Evolutionary conservation across 1,139 yeast species (phyloP).

Genomic region (Kodamaea arcana): DNA sequence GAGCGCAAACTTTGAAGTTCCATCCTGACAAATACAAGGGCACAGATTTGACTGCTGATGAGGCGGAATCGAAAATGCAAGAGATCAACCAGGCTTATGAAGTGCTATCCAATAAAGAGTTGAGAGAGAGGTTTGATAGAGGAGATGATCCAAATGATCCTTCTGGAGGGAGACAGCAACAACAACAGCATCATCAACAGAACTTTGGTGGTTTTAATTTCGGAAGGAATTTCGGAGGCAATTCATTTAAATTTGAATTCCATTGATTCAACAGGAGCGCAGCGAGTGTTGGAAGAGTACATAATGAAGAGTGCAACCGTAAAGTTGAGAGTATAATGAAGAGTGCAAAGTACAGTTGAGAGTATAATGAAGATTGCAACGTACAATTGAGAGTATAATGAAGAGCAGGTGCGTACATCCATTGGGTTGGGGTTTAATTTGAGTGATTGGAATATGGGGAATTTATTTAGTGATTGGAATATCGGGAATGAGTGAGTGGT

Average conservation of each 20-base stretch:
- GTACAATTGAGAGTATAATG: no score
- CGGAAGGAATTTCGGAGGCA: conserved; percentile 7
- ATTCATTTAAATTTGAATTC: conserved; percentile 5
- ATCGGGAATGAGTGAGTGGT: no score
- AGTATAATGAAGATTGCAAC: no score
- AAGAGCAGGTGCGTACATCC: no score
- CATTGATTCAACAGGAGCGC: no score
- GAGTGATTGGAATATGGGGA: no score
- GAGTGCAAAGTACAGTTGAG: no score
- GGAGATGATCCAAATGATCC: conserved; percentile 57
- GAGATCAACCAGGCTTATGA: conserved; percentile 93
- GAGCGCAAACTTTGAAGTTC: conserved; percentile 70
- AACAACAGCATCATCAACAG: conserved; percentile 8
- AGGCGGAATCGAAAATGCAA: conserved; percentile 82
- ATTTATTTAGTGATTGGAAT: no score
- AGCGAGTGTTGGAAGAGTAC: no score
- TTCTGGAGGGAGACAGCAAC: conserved; percentile 6
- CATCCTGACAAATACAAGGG: conserved; percentile 89
- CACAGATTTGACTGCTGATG: conserved; percentile 61
- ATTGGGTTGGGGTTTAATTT: no score
- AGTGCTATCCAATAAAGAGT: conserved; percentile 63
- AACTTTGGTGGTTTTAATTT: conserved; percentile 8
- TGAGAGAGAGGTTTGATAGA: conserved; percentile 60
- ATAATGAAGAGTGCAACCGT: no score
- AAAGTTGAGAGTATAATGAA: no score